Evolutionary conservation across 1,284 basidiomycete genomes (phyloP).

Genomic region (Ustilago esculenta): DNA sequence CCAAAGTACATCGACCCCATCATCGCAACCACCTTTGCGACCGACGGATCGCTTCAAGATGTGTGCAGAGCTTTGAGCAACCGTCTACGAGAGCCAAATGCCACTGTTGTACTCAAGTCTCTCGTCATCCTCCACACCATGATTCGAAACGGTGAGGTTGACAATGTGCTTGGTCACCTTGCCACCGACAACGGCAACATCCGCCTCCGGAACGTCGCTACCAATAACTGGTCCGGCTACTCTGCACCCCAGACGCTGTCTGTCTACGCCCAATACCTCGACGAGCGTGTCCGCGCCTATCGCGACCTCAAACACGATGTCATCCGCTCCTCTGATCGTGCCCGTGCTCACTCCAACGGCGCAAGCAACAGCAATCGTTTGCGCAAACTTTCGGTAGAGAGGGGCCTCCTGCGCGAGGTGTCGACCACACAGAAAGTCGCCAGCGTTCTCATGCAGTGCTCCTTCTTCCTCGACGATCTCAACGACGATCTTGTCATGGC

Average conservation of each 20-base stretch:
- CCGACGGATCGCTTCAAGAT: slow-evolving; percentile 89
- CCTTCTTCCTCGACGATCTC: slow-evolving; percentile 93
- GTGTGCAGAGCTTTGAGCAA: slow-evolving; percentile 86
- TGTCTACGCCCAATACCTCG: slow-evolving; percentile 88
- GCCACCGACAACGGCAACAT: slow-evolving; percentile 75
- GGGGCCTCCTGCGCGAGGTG: slow-evolving; percentile 91
- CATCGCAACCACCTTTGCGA: slow-evolving; percentile 90
- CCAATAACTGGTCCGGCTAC: slow-evolving; percentile 40
- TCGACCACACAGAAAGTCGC: slow-evolving; percentile 89
- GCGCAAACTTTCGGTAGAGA: slow-evolving; percentile 91
- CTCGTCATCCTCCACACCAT: slow-evolving; percentile 93
- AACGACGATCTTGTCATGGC: slow-evolving; percentile 90
- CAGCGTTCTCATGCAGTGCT: slow-evolving; percentile 84
- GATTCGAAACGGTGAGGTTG: slow-evolving; percentile 91
- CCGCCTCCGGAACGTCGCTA: slow-evolving; percentile 77
- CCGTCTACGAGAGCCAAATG: slow-evolving; percentile 87
- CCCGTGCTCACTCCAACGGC: slow-evolving; percentile 70
- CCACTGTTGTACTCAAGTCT: slow-evolving; percentile 94
- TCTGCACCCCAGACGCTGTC: slow-evolving; percentile 81
- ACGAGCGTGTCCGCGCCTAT: slow-evolving; percentile 87
- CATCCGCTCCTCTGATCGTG: slow-evolving; percentile 83
- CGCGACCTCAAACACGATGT: slow-evolving; percentile 92
- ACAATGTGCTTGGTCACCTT: slow-evolving; percentile 85
- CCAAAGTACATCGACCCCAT: slow-evolving; percentile 73
- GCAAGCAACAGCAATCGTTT: slow-evolving; percentile 72